phyloP scores from a whole-genome alignment of 2,329 filamentous ascomycete species.

The Sporothrix pseudoabietina region DNA sequence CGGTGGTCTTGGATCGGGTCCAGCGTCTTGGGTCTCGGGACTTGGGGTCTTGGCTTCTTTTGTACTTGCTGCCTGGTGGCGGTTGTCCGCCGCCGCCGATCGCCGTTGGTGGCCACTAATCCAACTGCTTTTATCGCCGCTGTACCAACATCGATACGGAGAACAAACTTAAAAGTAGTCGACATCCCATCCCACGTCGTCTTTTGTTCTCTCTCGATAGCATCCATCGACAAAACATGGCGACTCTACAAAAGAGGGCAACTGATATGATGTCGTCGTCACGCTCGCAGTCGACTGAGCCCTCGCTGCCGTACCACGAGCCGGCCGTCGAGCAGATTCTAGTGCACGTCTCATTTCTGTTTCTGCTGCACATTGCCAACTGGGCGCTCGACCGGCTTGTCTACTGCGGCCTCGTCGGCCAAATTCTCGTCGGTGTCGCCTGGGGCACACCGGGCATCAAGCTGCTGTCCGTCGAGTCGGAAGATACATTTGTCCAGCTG shows the following conservation, averaged over 20 bases:
- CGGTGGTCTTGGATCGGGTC: not conserved
- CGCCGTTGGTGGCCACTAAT: not conserved
- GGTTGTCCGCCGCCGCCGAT: not conserved
- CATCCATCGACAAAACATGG: not conserved
- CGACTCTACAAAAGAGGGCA: not conserved
- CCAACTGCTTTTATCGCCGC: not conserved
- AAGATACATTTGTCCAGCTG: conserved; percentile 62
- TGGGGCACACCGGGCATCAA: conserved; percentile 68
- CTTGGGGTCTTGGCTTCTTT: not conserved
- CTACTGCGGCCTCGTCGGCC: conserved; percentile 72
- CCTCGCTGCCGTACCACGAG: conserved; percentile 56
- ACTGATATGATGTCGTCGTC: not conserved
- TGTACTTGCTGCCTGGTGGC: not conserved
- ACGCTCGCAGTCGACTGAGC: not conserved
- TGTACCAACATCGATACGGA: not conserved
- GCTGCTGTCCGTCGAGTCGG: conserved; percentile 56
- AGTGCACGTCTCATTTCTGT: conserved; percentile 61
- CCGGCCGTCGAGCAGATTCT: conserved; percentile 62
- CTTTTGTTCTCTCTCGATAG: not conserved
- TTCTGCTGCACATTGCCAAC: conserved; percentile 63
- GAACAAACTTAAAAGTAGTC: not conserved
- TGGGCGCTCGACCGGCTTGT: conserved; percentile 59
- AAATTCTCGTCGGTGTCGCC: conserved; percentile 69
- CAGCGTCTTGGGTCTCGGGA: not conserved
- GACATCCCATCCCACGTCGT: not conserved